phyloP scores from a whole-genome alignment of 169 alveolate genomes.

The Plasmodium inui region DNA sequence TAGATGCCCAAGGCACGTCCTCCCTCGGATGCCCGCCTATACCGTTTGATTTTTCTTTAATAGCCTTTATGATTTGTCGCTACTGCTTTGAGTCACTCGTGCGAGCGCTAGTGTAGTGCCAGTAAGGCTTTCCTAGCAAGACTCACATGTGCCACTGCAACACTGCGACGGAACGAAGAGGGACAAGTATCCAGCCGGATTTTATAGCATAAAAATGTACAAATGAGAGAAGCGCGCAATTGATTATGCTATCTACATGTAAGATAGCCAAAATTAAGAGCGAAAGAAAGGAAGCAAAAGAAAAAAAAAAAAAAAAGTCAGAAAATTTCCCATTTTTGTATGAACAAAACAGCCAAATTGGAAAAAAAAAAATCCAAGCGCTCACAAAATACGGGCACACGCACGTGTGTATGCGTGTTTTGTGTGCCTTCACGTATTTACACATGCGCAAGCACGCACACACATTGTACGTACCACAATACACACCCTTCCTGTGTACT shows the following conservation, averaged over 20 bases:
- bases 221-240: not conserved
- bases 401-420: not conserved
- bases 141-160: not conserved
- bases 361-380: not conserved
- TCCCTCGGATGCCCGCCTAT: not conserved
- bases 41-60: not conserved
- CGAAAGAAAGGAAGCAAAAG: not conserved
- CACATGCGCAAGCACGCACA: not conserved
- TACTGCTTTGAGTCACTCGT: not conserved
- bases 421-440: not conserved
- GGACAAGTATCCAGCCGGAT: not conserved
- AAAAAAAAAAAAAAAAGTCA: conserved; percentile 13
- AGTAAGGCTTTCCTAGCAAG: not conserved
- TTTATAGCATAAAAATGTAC: not conserved
- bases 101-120: not conserved
- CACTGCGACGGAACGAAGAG: not conserved
- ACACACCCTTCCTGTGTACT: not conserved
- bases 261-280: conserved; percentile 10
- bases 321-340: not conserved
- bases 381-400: conserved; percentile 4
- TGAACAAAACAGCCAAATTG: conserved; percentile 25
- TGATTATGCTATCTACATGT: not conserved
- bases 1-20: not conserved
- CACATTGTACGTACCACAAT: not conserved
- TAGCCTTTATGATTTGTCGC: not conserved